Percentiles rank a stretch among this genome's conserved stretches.
Evolutionary conservation across 2,329 filamentous ascomycete species (phyloP).

Genomic region (Fusarium sp.): DNA sequence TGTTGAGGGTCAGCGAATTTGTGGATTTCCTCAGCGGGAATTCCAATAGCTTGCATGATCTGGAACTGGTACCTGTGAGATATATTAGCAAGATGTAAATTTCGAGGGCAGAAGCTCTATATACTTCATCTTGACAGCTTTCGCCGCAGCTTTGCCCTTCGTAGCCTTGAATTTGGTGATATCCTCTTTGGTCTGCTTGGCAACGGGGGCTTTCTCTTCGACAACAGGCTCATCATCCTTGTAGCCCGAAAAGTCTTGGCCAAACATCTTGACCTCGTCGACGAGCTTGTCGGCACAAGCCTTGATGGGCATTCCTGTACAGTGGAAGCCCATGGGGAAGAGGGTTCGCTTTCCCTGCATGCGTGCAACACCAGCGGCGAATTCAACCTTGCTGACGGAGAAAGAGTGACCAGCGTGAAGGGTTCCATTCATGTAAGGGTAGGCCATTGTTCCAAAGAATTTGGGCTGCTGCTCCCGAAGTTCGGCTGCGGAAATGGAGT

Average conservation of each 20-base stretch:
- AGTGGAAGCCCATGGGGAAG: conserved; percentile 93
- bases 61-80: conserved; percentile 78
- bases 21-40: conserved; percentile 88
- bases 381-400: conserved; percentile 92
- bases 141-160: conserved; percentile 90
- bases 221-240: conserved; percentile 67
- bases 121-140: conserved; percentile 85
- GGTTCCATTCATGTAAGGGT: conserved; percentile 83
- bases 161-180: conserved; percentile 91
- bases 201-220: conserved; percentile 60
- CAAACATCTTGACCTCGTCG: conserved; percentile 89
- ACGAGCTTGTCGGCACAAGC: conserved; percentile 95
- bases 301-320: conserved; percentile 97
- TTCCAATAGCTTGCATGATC: conserved; percentile 92
- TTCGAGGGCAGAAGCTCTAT: neutral
- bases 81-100: neutral
- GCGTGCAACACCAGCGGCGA: conserved; percentile 83
- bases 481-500: conserved; percentile 76
- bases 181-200: conserved; percentile 79
- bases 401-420: conserved; percentile 94
- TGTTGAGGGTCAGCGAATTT: conserved; percentile 90
- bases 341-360: conserved; percentile 90
- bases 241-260: conserved; percentile 83
- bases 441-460: conserved; percentile 75
- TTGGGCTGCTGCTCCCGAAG: conserved; percentile 86